A percentile compares a stretch with the other conserved stretches of the same genome.
Conservation (phyloP, 2,329 filamentous ascomycete species). For the Curvularia spicifera region DNA sequence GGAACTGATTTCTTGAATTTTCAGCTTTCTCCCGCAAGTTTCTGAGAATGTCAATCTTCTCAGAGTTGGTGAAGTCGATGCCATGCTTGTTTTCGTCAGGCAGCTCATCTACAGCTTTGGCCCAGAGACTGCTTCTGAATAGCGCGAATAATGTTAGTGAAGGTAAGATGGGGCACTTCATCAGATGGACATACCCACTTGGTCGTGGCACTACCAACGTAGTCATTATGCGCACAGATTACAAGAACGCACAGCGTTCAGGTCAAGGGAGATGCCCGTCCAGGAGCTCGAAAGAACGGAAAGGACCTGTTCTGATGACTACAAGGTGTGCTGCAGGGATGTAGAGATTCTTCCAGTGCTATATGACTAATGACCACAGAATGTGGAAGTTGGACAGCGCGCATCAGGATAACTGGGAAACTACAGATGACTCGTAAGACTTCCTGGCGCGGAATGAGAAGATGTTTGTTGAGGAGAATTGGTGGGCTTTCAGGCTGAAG, state of each 20-base stretch:
- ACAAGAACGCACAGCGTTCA: neutral
- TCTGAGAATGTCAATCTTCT: slow-evolving; percentile 26
- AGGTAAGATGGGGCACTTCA: neutral
- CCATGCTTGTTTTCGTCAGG: slow-evolving; percentile 21
- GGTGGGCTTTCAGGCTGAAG: neutral
- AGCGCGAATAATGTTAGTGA: neutral
- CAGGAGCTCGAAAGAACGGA: neutral
- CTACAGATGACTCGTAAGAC: neutral
- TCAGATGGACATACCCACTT: neutral
- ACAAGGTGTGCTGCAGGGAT: neutral
- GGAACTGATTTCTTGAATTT: slow-evolving; percentile 15
- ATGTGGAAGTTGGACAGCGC: neutral
- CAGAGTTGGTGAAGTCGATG: slow-evolving; percentile 22
- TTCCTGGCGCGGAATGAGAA: neutral
- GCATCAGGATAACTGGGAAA: neutral
- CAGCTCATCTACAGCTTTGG: slow-evolving; percentile 2
- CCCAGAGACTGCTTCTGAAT: neutral
- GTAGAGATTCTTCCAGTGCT: neutral
- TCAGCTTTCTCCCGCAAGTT: slow-evolving; percentile 20
- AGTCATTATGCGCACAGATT: neutral
- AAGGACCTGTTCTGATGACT: neutral
- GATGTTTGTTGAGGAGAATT: neutral
- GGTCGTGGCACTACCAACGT: neutral
- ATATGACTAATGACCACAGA: neutral
- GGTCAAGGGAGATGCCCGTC: neutral